Percentiles rank a stretch among this genome's conserved stretches.
These are phyloP conservation scores for Emericellopsis terricola DNA, from an alignment of 495 filamentous ascomycete genomes.

Conservation along the genomic window DNA sequence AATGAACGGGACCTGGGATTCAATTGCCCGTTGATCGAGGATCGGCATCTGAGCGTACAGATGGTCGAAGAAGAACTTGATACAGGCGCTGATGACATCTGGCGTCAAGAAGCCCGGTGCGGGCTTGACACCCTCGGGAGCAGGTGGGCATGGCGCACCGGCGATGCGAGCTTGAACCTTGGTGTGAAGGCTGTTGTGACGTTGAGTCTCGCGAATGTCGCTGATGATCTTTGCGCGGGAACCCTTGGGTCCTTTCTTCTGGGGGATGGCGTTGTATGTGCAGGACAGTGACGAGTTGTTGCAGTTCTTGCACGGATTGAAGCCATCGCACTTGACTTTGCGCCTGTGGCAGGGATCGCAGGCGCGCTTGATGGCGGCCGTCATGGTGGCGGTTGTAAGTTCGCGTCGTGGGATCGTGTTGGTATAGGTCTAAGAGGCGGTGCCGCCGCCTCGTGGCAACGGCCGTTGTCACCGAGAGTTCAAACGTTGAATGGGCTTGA, in stretches of 20 bases:
- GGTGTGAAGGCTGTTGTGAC: conserved; percentile 36
- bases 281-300: conserved; percentile 46
- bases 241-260: conserved; percentile 77
- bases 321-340: conserved; percentile 63
- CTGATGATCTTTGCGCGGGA: conserved; percentile 67
- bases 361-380: conserved; percentile 44
- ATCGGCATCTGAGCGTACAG: conserved; percentile 77
- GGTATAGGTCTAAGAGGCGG: no score
- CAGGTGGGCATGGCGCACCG: conserved; percentile 22
- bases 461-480: no score
- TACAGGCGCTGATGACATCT: conserved; percentile 47
- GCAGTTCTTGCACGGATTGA: conserved; percentile 57
- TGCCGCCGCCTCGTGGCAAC: no score
- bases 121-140: conserved; percentile 25
- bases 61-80: conserved; percentile 70
- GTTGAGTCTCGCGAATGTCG: conserved; percentile 50
- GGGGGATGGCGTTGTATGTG: conserved; percentile 68
- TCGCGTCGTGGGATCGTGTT: background rate
- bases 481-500: no score
- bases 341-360: conserved; percentile 73
- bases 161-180: conserved; percentile 27
- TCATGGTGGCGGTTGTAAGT: conserved; percentile 14
- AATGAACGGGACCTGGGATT: conserved; percentile 42
- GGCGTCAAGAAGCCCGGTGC: conserved; percentile 37
- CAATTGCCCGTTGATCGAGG: conserved; percentile 47